Evolutionary conservation across 75 land plant genomes (phyloP).

Genomic region (Chamaecyparis obtusa): DNA sequence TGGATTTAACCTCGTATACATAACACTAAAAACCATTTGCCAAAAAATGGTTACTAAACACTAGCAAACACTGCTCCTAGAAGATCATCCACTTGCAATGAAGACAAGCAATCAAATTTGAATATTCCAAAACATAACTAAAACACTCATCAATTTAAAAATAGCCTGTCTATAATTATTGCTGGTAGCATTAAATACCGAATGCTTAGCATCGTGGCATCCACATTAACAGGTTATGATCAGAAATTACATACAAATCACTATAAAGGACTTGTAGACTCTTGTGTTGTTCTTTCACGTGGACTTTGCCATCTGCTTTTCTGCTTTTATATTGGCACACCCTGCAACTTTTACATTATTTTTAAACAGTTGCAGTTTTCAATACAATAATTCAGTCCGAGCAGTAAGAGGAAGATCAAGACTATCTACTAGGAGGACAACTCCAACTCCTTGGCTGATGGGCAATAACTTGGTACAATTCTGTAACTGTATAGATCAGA

Average conservation of each 20-base stretch:
- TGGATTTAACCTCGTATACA: background rate
- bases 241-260: constrained; percentile 9
- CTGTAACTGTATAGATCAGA: constrained; percentile 1
- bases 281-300: background rate
- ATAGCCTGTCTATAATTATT: background rate
- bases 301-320: background rate
- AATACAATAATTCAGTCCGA: background rate
- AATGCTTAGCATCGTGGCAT: constrained; percentile 6
- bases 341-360: constrained; percentile 13
- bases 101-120: background rate
- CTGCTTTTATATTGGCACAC: constrained; percentile 1
- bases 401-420: constrained; percentile 4
- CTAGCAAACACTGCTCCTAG: background rate
- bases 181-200: background rate
- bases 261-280: constrained; percentile 4
- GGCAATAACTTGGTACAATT: background rate
- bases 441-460: background rate
- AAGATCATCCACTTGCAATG: background rate
- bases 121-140: background rate
- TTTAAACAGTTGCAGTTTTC: constrained; percentile 6
- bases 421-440: constrained; percentile 4
- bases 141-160: background rate
- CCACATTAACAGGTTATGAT: background rate
- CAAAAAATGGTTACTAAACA: background rate
- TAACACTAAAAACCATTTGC: background rate